These are phyloP conservation scores for Trypanosoma rangeli DNA, from an alignment of 208 protist genomes.

Conservation along the genomic window DNA sequence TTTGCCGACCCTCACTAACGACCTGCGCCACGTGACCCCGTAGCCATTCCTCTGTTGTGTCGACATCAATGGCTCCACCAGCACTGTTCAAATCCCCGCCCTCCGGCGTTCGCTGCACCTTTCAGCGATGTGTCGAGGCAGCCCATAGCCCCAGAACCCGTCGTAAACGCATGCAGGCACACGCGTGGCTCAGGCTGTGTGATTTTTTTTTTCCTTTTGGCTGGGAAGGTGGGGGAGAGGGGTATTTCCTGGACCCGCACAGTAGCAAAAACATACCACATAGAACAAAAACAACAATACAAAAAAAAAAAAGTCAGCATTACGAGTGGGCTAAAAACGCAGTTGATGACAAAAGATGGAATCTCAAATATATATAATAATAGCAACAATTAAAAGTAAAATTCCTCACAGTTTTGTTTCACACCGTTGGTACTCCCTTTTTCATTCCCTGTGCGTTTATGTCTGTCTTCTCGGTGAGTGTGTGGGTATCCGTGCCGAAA, in stretches of 20 bases:
- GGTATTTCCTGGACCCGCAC: background rate
- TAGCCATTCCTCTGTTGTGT: conserved; percentile 52
- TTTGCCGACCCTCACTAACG: conserved; percentile 46
- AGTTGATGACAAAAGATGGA: background rate
- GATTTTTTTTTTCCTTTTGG: background rate
- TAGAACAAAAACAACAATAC: background rate
- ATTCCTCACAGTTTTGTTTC: background rate
- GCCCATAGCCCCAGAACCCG: background rate
- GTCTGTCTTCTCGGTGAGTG: background rate
- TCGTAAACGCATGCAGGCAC: conserved; percentile 3
- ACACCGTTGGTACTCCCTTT: background rate
- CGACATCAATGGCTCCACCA: conserved; percentile 16
- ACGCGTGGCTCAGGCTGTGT: background rate
- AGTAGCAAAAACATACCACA: background rate
- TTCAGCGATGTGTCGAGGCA: background rate
- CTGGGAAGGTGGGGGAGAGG: no score
- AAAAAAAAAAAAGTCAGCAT: conserved; percentile 7
- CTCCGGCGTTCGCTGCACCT: background rate
- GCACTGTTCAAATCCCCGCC: background rate
- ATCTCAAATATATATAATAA: background rate
- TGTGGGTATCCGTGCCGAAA: no score
- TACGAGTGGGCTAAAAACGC: background rate
- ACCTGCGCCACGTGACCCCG: conserved; percentile 33
- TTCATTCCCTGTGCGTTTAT: background rate
- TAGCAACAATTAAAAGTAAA: background rate